These are phyloP conservation scores for Dactylorhiza incarnata DNA, from an alignment of 106 monocot species.

Conservation along the genomic window DNA sequence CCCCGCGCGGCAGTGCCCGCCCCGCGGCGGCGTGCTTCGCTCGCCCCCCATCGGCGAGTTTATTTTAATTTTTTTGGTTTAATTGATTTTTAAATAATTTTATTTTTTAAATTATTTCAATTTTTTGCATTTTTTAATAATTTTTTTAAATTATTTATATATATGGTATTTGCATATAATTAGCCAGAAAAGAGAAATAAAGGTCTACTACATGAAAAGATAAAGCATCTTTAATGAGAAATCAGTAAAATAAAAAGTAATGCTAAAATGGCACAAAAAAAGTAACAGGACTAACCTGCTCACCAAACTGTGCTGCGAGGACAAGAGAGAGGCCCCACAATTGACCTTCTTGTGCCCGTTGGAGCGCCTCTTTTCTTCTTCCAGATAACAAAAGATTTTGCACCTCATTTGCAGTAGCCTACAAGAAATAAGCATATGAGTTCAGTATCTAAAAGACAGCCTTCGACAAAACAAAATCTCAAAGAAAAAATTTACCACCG, in stretches of 20 bases:
- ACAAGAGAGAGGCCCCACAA: conserved; percentile 97
- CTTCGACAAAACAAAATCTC: not conserved
- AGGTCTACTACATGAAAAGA: not conserved
- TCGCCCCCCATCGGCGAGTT: too few relatives aligned
- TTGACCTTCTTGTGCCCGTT: conserved; percentile 89
- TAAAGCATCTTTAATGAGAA: not conserved
- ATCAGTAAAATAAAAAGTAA: not conserved
- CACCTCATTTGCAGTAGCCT: conserved; percentile 73
- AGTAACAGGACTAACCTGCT: conserved; percentile 46
- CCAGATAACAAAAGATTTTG: conserved; percentile 93
- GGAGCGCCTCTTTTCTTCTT: conserved; percentile 91
- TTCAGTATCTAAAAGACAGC: not conserved
- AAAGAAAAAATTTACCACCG: conserved; percentile 34
- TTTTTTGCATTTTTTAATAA: too few relatives aligned
- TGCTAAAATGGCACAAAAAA: conserved; percentile 3
- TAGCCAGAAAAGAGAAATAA: conserved; percentile 1
- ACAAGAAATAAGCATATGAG: conserved; percentile 3
- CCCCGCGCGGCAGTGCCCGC: too few relatives aligned
- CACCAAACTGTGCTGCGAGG: conserved; percentile 88
- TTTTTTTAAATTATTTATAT: too few relatives aligned
- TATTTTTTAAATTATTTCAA: too few relatives aligned
- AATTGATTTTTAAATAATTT: too few relatives aligned
- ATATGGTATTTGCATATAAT: too few relatives aligned
- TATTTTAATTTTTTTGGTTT: too few relatives aligned
- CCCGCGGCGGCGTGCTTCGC: too few relatives aligned